phyloP scores from a whole-genome alignment of 2,329 filamentous ascomycete species.

The Diplodia mutila region DNA sequence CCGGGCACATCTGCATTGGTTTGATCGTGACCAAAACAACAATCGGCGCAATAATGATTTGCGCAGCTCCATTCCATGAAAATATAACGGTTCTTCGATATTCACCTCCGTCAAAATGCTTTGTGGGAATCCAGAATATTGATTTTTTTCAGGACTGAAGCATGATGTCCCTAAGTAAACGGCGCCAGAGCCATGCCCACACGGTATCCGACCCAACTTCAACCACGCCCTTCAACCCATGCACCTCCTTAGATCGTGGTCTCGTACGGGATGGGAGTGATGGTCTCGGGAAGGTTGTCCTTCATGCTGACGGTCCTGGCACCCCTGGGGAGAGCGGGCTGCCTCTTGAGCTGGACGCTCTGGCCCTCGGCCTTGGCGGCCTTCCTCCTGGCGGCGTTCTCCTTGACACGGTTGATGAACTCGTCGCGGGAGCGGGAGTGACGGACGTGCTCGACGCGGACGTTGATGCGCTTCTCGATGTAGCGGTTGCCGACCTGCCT shows the following conservation, averaged over 20 bases:
- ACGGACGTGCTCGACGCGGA: slow-evolving; percentile 95
- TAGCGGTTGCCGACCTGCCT: slow-evolving; percentile 99
- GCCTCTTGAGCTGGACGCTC: slow-evolving; percentile 91
- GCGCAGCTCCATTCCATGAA: background rate
- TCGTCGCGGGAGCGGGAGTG: slow-evolving; percentile 95
- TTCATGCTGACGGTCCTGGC: slow-evolving; percentile 77
- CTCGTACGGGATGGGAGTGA: slow-evolving; percentile 93
- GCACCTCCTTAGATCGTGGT: slow-evolving; percentile 80
- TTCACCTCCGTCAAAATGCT: slow-evolving; percentile 4
- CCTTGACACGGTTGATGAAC: slow-evolving; percentile 95
- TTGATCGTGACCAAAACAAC: background rate
- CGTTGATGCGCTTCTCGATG: slow-evolving; percentile 99
- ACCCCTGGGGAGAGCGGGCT: slow-evolving; percentile 77
- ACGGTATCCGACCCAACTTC: slow-evolving; percentile 19
- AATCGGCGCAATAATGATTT: background rate
- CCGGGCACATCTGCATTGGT: background rate
- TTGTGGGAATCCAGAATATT: slow-evolving; percentile 19
- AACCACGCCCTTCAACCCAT: slow-evolving; percentile 29
- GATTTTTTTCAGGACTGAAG: slow-evolving; percentile 26
- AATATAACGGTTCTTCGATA: background rate
- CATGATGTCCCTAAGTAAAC: slow-evolving; percentile 26
- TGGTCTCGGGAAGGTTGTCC: slow-evolving; percentile 87
- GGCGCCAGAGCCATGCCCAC: slow-evolving; percentile 26
- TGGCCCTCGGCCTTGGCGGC: slow-evolving; percentile 89
- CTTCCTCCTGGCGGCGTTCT: slow-evolving; percentile 89